Evolutionary conservation across 345 rosid species (phyloP), one percentile per base, ranked within the genome.

Genomic region (Corchorus olitorius): DNA sequence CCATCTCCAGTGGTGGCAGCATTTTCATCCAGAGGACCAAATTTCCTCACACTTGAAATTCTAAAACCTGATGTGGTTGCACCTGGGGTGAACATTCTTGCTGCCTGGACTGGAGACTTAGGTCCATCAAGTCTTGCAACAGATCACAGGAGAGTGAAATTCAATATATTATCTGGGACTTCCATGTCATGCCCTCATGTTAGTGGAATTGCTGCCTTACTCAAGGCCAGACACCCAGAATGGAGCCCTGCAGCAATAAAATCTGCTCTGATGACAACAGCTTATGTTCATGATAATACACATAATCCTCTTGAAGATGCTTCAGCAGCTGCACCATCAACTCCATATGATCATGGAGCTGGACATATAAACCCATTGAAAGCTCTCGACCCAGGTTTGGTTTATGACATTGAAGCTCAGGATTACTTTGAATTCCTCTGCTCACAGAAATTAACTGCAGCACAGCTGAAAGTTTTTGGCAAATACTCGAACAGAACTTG

Each of bases 161-260:
- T 94, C 89, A 94, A 93, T 52, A 90, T 94, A 43, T 79, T 93
- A 35, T 94, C 98, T 0, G 98, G 97, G 62, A 94, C 98, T 76
- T 94, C 98, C 20, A 93, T 94, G 97, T 91, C 98, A 1, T 94
- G 98, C 75, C 98, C 98, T 27, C 98, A 94, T 76, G 98, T 94
- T 64, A 93, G 98, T 48, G 98, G 98, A 22, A 80, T 93, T 2
- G 98, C 97, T 1, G 98, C 98, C 6, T 82, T 94, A 81, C 86
- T 94, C 66, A 94, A 89, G 78, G 93, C 96, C 34, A 87, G 91
- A 74, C 97, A 93, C 74, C 98, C 98, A 3, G 94, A 90, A 39
- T 94, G 98, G 98, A 90, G 97, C 46, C 94, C 98, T 0, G 93
- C 98, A 0, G 96, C 95, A 16, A 83, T 94, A 14, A 93, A 93